Conservation (phyloP, 768 basidiomycete genomes). For the Lactarius indigo region DNA sequence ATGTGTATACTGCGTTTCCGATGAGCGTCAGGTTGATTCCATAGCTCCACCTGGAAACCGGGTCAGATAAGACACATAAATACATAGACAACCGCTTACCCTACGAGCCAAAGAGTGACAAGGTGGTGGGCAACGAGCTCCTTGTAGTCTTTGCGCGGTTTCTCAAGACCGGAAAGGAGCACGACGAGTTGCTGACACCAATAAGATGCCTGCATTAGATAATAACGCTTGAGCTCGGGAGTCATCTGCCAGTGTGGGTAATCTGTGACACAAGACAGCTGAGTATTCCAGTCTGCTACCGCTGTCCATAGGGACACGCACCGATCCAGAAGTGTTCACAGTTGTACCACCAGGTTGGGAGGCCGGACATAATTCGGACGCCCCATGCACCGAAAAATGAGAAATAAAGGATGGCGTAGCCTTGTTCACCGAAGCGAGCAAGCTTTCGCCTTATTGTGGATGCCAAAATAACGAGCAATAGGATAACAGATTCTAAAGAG, state of each 20-base stretch:
- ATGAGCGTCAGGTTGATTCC: constrained; percentile 76
- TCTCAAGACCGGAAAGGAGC: constrained; percentile 80
- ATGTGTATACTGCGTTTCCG: constrained; percentile 88
- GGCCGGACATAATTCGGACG: constrained; percentile 70
- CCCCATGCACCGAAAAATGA: constrained; percentile 68
- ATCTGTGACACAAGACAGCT: constrained; percentile 38
- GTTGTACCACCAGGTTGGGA: constrained; percentile 84
- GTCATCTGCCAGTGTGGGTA: constrained; percentile 92
- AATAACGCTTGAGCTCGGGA: constrained; percentile 83
- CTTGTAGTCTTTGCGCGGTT: constrained; percentile 86
- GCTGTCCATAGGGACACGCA: constrained; percentile 29
- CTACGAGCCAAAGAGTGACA: constrained; percentile 92
- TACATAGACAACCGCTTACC: constrained; percentile 44
- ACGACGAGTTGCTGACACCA: constrained; percentile 95
- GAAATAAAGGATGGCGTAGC: constrained; percentile 84
- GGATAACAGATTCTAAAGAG: constrained; percentile 63
- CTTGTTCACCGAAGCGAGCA: constrained; percentile 87
- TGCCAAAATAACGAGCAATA: constrained; percentile 65
- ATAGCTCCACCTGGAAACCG: constrained; percentile 71
- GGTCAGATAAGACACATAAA: background rate
- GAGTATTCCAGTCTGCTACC: background rate
- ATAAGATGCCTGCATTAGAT: constrained; percentile 89
- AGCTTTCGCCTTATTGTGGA: constrained; percentile 65
- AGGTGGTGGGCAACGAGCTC: constrained; percentile 90
- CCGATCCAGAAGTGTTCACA: constrained; percentile 86